A percentile compares a stretch with the other conserved stretches of the same genome.
Evolutionary conservation across 129 eudicot species (phyloP).

Genomic region (Cynara cardunculus): DNA sequence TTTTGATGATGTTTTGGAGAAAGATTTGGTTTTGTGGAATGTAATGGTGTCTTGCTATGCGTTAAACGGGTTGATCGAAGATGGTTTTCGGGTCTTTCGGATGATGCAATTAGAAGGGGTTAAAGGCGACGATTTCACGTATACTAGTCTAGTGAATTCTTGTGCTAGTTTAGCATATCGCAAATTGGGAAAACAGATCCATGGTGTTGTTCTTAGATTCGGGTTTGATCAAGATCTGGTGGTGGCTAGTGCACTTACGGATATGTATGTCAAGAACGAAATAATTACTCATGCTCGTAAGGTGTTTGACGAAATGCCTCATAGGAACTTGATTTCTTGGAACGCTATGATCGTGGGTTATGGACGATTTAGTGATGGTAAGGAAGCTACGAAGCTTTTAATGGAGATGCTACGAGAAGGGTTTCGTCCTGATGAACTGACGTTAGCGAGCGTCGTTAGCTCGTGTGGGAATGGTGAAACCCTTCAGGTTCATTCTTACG

Average conservation of each 20-base stretch:
- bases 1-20: constrained; percentile 35
- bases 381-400: constrained; percentile 44
- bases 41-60: constrained; percentile 62
- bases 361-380: constrained; percentile 38
- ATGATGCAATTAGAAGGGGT: constrained; percentile 48
- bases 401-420: constrained; percentile 36
- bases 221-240: constrained; percentile 51
- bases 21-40: constrained; percentile 72
- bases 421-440: constrained; percentile 51
- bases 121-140: constrained; percentile 57
- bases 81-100: constrained; percentile 37
- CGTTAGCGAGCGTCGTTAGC: constrained; percentile 55
- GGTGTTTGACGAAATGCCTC: constrained; percentile 48
- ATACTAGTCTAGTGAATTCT: constrained; percentile 42
- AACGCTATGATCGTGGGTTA: constrained; percentile 69
- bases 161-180: constrained; percentile 29
- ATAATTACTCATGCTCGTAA: constrained; percentile 41
- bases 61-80: constrained; percentile 36
- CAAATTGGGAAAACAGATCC: constrained; percentile 48
- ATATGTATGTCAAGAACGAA: constrained; percentile 54
- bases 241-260: constrained; percentile 52
- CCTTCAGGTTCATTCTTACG: constrained; percentile 43
- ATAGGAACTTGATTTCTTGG: constrained; percentile 54
- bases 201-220: constrained; percentile 34
- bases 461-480: constrained; percentile 50